Base-by-base conservation (phyloP, 2,329 filamentous ascomycete genomes). In the Xylariaceae sp. region DNA sequence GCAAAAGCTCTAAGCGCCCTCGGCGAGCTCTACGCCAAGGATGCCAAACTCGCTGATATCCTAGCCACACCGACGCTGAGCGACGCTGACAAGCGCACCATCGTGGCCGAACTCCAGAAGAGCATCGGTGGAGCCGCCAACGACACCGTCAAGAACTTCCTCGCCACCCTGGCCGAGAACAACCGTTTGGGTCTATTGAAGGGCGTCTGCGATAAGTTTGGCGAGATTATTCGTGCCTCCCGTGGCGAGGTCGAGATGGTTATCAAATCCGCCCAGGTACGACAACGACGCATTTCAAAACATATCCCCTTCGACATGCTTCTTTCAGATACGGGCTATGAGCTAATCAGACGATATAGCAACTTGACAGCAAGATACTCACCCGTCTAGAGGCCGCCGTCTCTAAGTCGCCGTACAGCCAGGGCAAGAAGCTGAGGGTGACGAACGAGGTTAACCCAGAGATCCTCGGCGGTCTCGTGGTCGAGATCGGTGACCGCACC, bases 391-490 rank as follows among this genome's bases (percentile, higher is more conserved):
- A 99, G 81, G 76, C 78, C 64, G 91, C 92, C 66, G 85, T 97
- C 68, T 72, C 86, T 76, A 97, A 96, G 83, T 96, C 91, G 60
- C 75, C 86, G 71, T 95, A 91, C 78, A 86, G 87, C 71, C 83
- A 88, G 73, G 92, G 92, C 79, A 92, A 96, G 87, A 97, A 95
- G 82, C 85, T 97, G 75, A 97, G 96, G 87, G 88, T 97, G 68
- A 89, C 90, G 67, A 88, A 95, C 77, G 87, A 90, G 81, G 88
- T 97, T 74, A 94, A 96, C 84, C 83, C 92, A 58, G 92, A 97
- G 55, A 92, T 99, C 70, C 77, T 95, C 63, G 94, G 94, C 64
- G 94, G 94, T 59, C 85, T 99, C 64, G 77, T 99, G 63, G 92
- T 99, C 70, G 92, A 97, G 79, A 88, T 97, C 65, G 92, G 92